Evolutionary conservation across 805 yeast species (phyloP).

Genomic region (Blastobotrys attinorum): DNA sequence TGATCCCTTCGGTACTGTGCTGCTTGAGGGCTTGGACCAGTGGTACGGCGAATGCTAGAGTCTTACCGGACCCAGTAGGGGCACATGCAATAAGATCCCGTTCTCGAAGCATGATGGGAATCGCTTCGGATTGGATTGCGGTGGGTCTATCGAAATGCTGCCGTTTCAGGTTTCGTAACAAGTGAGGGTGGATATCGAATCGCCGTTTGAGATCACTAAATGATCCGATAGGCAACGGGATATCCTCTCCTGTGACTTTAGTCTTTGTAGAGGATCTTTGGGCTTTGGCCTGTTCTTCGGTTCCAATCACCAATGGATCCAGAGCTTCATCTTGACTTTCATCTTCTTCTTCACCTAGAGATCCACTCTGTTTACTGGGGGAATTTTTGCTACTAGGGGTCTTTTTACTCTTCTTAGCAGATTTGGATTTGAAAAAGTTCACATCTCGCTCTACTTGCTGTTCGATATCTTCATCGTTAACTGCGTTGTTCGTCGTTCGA

Average conservation of each 20-base stretch:
- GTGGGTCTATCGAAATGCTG: slow-evolving; percentile 81
- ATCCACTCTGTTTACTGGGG: slow-evolving; percentile 20
- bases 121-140: slow-evolving; percentile 84
- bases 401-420: slow-evolving; percentile 29
- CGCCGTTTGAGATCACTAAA: slow-evolving; percentile 72
- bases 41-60: slow-evolving; percentile 84
- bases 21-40: slow-evolving; percentile 49
- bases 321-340: slow-evolving; percentile 27
- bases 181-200: slow-evolving; percentile 51
- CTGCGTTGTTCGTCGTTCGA: slow-evolving; percentile 16
- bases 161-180: slow-evolving; percentile 56
- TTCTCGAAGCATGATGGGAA: slow-evolving; percentile 61
- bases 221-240: slow-evolving; percentile 86
- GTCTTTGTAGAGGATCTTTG: slow-evolving; percentile 55
- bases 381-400: slow-evolving; percentile 16
- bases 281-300: slow-evolving; percentile 49
- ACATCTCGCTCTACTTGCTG: slow-evolving; percentile 55
- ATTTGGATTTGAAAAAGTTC: slow-evolving; percentile 69
- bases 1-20: slow-evolving; percentile 37
- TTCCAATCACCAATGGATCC: slow-evolving; percentile 39
- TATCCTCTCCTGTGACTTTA: slow-evolving; percentile 74
- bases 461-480: slow-evolving; percentile 32
- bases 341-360: slow-evolving; percentile 27
- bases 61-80: slow-evolving; percentile 98
- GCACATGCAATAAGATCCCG: slow-evolving; percentile 90